Conservation (phyloP, 352 stramenopile species). For the Discostella stelligera region DNA sequence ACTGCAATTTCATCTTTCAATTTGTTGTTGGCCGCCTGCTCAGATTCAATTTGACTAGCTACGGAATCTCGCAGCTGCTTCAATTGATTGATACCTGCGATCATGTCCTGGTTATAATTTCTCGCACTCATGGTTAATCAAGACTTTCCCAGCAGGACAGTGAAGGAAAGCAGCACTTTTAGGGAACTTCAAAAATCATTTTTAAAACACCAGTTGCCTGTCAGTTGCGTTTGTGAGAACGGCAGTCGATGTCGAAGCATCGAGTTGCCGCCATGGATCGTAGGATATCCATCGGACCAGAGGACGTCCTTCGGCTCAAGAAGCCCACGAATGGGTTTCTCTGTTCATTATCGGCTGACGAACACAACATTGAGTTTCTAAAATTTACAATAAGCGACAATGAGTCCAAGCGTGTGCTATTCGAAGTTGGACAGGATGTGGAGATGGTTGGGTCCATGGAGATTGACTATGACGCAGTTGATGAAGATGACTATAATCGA, state of each 20-base stretch:
- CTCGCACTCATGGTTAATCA: constrained; percentile 5
- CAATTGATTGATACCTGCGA: constrained; percentile 21
- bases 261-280: background rate
- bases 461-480: constrained; percentile 25
- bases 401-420: constrained; percentile 92
- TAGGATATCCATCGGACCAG: constrained; percentile 17
- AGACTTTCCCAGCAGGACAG: no score
- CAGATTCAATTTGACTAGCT: constrained; percentile 8
- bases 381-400: constrained; percentile 94
- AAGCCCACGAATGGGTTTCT: constrained; percentile 82
- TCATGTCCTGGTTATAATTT: constrained; percentile 26
- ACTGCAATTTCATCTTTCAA: constrained; percentile 15
- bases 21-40: constrained; percentile 4
- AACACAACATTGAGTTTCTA: constrained; percentile 93
- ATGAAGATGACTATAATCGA: constrained; percentile 74
- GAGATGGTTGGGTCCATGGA: constrained; percentile 28
- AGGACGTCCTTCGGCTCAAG: constrained; percentile 19
- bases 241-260: background rate
- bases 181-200: background rate
- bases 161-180: no score
- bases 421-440: constrained; percentile 82
- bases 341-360: constrained; percentile 91
- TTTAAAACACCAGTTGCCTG: background rate
- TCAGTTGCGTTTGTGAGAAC: background rate
- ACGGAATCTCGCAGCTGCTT: constrained; percentile 16